Percentiles rank a stretch among this genome's conserved stretches.
Evolutionary conservation across 1,284 basidiomycete genomes (phyloP).

Genomic region (Ustilago nuda): DNA sequence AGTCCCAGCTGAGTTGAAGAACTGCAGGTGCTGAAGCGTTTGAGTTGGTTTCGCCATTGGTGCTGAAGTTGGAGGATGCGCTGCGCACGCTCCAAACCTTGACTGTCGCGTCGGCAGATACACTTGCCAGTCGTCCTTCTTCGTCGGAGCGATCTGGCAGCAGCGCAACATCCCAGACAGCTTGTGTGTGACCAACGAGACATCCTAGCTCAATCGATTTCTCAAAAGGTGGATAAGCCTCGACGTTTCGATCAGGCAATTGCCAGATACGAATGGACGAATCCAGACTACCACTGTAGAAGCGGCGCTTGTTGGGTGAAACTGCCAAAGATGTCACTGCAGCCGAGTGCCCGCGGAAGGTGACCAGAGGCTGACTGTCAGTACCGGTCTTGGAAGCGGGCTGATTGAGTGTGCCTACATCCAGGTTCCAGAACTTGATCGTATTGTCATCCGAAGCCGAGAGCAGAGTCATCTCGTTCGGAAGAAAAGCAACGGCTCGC

Average conservation of each 20-base stretch:
- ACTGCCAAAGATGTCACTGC: conserved; percentile 91
- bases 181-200: conserved; percentile 90
- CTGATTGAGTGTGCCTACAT: conserved; percentile 46
- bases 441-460: conserved; percentile 95
- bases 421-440: conserved; percentile 91
- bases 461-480: conserved; percentile 80
- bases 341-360: conserved; percentile 90
- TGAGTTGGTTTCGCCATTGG: conserved; percentile 15
- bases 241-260: conserved; percentile 70
- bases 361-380: conserved; percentile 74
- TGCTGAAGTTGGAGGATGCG: neutral
- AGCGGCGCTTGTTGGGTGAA: conserved; percentile 78
- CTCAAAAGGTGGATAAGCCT: conserved; percentile 88
- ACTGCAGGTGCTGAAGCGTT: conserved; percentile 30
- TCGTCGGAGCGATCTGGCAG: conserved; percentile 66
- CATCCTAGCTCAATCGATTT: conserved; percentile 80
- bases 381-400: conserved; percentile 35
- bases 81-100: conserved; percentile 79
- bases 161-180: conserved; percentile 89
- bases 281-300: conserved; percentile 93
- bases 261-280: conserved; percentile 92
- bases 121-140: conserved; percentile 79
- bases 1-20: conserved; percentile 78
- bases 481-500: conserved; percentile 87
- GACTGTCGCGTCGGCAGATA: conserved; percentile 88